Conservation (phyloP, 345 rosid species). For the Populus davidiana region DNA sequence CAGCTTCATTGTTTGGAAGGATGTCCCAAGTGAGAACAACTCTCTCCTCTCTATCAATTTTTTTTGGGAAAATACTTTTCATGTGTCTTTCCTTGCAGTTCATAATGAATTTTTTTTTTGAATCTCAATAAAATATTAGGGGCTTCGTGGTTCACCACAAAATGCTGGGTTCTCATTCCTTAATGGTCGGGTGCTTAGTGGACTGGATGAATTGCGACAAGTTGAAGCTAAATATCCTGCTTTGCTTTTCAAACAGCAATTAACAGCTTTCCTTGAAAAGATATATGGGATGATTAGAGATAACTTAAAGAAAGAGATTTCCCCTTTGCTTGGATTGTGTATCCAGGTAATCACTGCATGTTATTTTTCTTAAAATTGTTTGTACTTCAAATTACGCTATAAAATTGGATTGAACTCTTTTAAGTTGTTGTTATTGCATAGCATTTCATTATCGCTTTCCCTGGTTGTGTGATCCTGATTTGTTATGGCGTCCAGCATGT, state of each 20-base stretch:
- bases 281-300: conserved; percentile 96
- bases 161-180: conserved; percentile 55
- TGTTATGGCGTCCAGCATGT: not conserved
- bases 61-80: not conserved
- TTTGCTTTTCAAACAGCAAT: conserved; percentile 89
- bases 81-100: not conserved
- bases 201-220: conserved; percentile 71
- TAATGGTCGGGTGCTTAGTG: conserved; percentile 60
- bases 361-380: conserved; percentile 2
- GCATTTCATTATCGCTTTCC: too few relatives aligned
- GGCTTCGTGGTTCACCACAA: conserved; percentile 41
- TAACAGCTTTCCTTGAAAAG: conserved; percentile 91
- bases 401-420: not conserved
- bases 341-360: conserved; percentile 59
- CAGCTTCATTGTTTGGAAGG: conserved; percentile 23
- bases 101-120: not conserved
- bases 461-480: not conserved
- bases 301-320: conserved; percentile 83
- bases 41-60: conserved; percentile 1
- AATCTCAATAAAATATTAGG: conserved; percentile 40
- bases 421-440: not conserved
- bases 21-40: conserved; percentile 20
- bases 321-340: conserved; percentile 84
- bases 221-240: conserved; percentile 97
- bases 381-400: not conserved